Conservation (phyloP, 106 monocot species). For the Dioscorea dumetorum region DNA sequence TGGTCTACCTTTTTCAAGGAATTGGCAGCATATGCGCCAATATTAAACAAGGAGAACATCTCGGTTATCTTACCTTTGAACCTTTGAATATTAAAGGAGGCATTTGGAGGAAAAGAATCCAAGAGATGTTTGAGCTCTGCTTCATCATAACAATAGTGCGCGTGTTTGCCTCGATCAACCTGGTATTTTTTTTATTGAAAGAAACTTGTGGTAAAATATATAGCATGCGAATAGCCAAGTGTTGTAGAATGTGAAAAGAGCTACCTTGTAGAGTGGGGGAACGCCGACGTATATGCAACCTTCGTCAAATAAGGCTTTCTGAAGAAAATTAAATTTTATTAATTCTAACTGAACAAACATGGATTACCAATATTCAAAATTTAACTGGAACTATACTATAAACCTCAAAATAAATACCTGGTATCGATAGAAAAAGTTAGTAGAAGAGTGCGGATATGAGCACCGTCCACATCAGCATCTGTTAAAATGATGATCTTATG, state of each 20-base stretch:
- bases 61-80: conserved; percentile 69
- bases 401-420: conserved; percentile 42
- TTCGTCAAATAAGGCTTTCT: conserved; percentile 97
- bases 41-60: too few relatives aligned
- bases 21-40: too few relatives aligned
- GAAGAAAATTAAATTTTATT: conserved; percentile 9
- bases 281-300: conserved; percentile 97
- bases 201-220: not conserved
- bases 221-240: not conserved
- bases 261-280: conserved; percentile 92
- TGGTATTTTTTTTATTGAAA: conserved; percentile 10
- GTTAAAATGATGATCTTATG: conserved; percentile 98
- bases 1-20: too few relatives aligned
- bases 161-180: conserved; percentile 91
- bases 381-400: not conserved
- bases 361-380: not conserved
- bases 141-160: conserved; percentile 92
- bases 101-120: conserved; percentile 81
- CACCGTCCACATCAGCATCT: conserved; percentile 99
- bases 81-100: conserved; percentile 82
- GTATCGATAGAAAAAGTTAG: conserved; percentile 99
- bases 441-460: conserved; percentile 93
- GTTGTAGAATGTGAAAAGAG: not conserved
- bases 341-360: not conserved
- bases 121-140: conserved; percentile 54